Conservation (phyloP, 2,329 filamentous ascomycete species). For the Pseudogymnoascus sp. region DNA sequence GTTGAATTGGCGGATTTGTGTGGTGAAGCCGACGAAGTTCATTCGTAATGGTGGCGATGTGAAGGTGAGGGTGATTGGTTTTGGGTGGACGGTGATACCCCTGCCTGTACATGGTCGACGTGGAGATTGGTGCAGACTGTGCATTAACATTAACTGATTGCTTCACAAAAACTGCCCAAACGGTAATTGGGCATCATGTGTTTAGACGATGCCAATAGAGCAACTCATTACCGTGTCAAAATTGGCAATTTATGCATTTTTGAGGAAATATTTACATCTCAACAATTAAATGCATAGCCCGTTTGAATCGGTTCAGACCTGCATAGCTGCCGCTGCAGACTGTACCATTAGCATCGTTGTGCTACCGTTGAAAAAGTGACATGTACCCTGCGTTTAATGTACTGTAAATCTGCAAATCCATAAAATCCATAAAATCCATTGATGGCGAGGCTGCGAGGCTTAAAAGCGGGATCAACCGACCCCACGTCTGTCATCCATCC, state of each 20-base stretch:
- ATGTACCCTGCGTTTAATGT: constrained; percentile 1
- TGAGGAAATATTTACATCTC: neutral
- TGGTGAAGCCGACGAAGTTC: neutral
- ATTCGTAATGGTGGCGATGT: constrained; percentile 9
- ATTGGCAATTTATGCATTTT: neutral
- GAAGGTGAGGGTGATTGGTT: constrained; percentile 7
- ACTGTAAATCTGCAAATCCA: constrained; percentile 5
- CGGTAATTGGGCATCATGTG: neutral
- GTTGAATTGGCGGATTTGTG: constrained; percentile 2
- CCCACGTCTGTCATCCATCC: constrained; percentile 10
- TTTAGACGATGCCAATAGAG: neutral
- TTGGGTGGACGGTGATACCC: constrained; percentile 4
- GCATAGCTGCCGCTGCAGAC: neutral
- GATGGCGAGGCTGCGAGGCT: constrained; percentile 8
- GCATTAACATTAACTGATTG: constrained; percentile 1
- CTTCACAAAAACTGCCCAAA: constrained; percentile 1
- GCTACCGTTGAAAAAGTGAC: neutral
- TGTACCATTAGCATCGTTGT: neutral
- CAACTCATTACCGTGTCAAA: neutral
- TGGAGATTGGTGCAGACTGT: neutral
- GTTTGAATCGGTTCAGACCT: neutral
- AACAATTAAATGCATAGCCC: neutral
- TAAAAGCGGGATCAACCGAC: constrained; percentile 13
- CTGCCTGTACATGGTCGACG: constrained; percentile 4
- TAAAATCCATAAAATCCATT: neutral